phyloP scores from a whole-genome alignment of 2,329 filamentous ascomycete genomes.

The Macrophomina tecta region DNA sequence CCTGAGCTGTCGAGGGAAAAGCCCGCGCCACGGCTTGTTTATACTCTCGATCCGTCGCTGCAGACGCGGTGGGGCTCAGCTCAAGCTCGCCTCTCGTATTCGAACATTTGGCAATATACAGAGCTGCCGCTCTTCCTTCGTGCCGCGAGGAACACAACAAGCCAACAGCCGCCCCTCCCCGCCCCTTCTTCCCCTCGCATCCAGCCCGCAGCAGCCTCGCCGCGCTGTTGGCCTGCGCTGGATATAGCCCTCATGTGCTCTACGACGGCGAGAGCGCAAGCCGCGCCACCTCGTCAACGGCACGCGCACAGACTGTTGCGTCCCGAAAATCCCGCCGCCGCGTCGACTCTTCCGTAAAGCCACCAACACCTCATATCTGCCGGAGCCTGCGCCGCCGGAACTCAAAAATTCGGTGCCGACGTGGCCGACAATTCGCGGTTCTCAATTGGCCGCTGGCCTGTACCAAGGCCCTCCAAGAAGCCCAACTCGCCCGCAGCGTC shows the following conservation, averaged over 20 bases:
- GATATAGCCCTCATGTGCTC: not conserved
- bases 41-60: not conserved
- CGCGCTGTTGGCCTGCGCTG: not conserved
- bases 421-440: not conserved
- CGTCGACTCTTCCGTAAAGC: not conserved
- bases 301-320: not conserved
- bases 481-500: not conserved
- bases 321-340: not conserved
- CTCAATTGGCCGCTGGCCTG: not conserved
- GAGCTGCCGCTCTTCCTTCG: not conserved
- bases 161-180: too few species aligned
- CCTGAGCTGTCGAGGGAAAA: not conserved
- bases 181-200: not conserved
- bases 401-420: not conserved
- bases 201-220: not conserved
- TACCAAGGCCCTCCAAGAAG: not conserved
- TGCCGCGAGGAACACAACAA: not conserved
- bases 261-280: not conserved
- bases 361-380: not conserved
- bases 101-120: not conserved
- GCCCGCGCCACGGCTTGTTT: not conserved
- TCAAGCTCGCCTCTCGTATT: conserved; percentile 10
- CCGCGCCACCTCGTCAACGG: not conserved
- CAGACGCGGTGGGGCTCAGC: conserved; percentile 1
- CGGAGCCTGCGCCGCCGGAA: not conserved